Evolutionary conservation across 768 basidiomycete genomes (phyloP).

Genomic region (Pleurotus citrinopileatus): DNA sequence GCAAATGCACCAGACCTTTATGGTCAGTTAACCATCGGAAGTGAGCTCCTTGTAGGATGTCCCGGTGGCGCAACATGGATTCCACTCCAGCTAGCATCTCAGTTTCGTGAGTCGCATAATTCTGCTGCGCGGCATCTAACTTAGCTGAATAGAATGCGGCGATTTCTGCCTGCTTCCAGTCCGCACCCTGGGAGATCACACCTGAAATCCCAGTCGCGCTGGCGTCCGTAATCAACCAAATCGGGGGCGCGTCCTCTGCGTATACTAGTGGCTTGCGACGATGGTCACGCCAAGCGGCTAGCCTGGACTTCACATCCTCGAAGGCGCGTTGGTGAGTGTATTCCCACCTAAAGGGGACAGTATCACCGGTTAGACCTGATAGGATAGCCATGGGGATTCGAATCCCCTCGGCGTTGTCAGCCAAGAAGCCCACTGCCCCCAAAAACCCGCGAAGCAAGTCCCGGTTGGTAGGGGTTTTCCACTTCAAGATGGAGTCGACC

Average conservation of each 20-base stretch:
- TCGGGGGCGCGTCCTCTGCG: constrained; percentile 1
- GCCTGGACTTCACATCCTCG: constrained; percentile 21
- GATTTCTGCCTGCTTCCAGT: constrained; percentile 22
- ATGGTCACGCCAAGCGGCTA: background rate
- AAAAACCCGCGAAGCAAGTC: constrained; percentile 28
- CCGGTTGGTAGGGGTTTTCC: constrained; percentile 22
- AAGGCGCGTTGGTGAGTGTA: constrained; percentile 18
- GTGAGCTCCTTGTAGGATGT: constrained; percentile 7
- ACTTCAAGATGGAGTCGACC: constrained; percentile 23
- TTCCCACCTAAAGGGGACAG: constrained; percentile 12
- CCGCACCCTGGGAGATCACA: constrained; percentile 10
- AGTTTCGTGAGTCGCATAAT: constrained; percentile 29
- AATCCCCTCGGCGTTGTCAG: constrained; percentile 18
- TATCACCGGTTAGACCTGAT: constrained; percentile 12
- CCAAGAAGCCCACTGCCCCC: constrained; percentile 28
- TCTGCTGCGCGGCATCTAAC: constrained; percentile 20
- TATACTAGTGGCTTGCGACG: constrained; percentile 14
- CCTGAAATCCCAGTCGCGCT: constrained; percentile 16
- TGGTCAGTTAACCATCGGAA: constrained; percentile 14
- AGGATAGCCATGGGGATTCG: constrained; percentile 26
- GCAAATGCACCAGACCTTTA: constrained; percentile 2
- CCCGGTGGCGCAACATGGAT: constrained; percentile 11
- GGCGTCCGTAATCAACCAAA: constrained; percentile 20
- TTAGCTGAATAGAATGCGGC: constrained; percentile 23
- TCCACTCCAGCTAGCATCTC: constrained; percentile 12